phyloP scores from a whole-genome alignment of 345 rosid species.

The Salix brachista region DNA sequence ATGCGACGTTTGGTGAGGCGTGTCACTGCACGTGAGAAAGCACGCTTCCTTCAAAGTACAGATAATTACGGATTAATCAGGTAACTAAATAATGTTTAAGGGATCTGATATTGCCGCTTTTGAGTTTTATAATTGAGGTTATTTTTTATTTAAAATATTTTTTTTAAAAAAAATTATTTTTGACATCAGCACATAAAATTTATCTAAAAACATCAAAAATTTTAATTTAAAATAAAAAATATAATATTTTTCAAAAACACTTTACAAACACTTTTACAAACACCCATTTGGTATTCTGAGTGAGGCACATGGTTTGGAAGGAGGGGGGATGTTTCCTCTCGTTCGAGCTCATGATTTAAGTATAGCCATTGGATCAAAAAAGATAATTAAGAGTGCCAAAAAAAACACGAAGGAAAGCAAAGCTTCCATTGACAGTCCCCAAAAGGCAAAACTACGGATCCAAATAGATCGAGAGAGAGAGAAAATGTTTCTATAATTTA shows the following conservation, averaged over 20 bases:
- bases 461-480: not conserved
- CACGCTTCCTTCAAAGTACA: slow-evolving; percentile 20
- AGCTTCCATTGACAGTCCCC: slow-evolving; percentile 14
- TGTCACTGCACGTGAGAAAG: slow-evolving; percentile 11
- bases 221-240: too few relatives aligned
- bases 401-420: not conserved
- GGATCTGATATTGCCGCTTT: not conserved
- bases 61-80: slow-evolving; percentile 27
- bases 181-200: too few relatives aligned
- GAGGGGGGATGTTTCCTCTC: slow-evolving; percentile 39
- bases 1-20: slow-evolving; percentile 3
- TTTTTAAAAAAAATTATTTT: too few relatives aligned
- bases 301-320: slow-evolving; percentile 38
- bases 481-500: not conserved
- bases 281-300: not conserved
- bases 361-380: not conserved
- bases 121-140: too few relatives aligned
- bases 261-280: too few relatives aligned
- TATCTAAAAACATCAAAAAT: too few relatives aligned
- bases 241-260: too few relatives aligned
- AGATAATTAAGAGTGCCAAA: not conserved
- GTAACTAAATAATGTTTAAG: slow-evolving; percentile 11
- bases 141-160: too few relatives aligned
- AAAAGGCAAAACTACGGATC: slow-evolving; percentile 5
- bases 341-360: not conserved